Percentiles rank a stretch among this genome's conserved stretches.
These are phyloP conservation scores for Pseudopyrenochaeta lycopersici DNA, from an alignment of 2,329 filamentous ascomycete species.

Conservation along the genomic window DNA sequence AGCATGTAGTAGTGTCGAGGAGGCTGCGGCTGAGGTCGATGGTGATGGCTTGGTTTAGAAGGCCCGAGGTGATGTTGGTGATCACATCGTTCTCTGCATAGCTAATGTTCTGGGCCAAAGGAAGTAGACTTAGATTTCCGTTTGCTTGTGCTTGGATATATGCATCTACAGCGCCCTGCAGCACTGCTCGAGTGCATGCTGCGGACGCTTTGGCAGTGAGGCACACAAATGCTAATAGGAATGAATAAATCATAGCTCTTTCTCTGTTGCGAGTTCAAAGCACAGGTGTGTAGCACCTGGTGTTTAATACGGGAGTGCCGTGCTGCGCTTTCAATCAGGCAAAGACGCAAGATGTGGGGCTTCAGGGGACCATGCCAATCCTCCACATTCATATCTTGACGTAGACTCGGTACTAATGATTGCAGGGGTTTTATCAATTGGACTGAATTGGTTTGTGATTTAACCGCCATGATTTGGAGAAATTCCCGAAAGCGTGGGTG, in stretches of 20 bases:
- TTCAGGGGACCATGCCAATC: not conserved
- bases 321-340: not conserved
- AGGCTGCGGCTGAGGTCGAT: slow-evolving; percentile 29
- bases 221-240: not conserved
- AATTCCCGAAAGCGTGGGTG: no score
- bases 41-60: slow-evolving; percentile 19
- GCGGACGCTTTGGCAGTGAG: slow-evolving; percentile 16
- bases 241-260: not conserved
- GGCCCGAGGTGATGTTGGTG: slow-evolving; percentile 12
- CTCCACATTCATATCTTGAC: not conserved
- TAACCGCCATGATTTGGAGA: not conserved
- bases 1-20: slow-evolving; percentile 29
- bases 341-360: slow-evolving; percentile 6
- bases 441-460: not conserved
- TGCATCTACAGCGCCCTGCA: slow-evolving; percentile 18
- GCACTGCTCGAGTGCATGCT: slow-evolving; percentile 21
- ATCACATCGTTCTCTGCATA: slow-evolving; percentile 27
- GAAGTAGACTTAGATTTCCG: slow-evolving; percentile 16
- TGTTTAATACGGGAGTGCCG: not conserved
- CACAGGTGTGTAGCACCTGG: not conserved
- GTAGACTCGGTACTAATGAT: not conserved
- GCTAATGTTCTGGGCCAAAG: slow-evolving; percentile 14
- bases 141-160: slow-evolving; percentile 26
- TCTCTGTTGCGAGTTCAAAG: not conserved
- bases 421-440: not conserved